phyloP scores from a whole-genome alignment of 2,329 filamentous ascomycete species.

The Fusarium anguioides region DNA sequence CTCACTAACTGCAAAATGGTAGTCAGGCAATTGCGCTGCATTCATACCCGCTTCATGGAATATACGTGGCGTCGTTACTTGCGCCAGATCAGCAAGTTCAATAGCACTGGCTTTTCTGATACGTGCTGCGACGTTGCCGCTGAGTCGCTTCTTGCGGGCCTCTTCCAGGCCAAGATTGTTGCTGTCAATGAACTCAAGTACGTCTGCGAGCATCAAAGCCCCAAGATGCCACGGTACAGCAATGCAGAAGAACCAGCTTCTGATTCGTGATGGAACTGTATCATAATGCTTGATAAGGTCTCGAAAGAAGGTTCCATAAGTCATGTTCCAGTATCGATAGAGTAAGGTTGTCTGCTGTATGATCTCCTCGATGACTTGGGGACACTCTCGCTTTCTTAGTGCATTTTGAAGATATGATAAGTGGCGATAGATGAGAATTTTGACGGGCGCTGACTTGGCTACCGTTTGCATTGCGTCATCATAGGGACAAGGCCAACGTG shows the following conservation, averaged over 20 bases:
- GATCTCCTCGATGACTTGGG: not conserved
- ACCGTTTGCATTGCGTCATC: not conserved
- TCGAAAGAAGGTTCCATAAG: not conserved
- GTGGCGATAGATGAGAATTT: not conserved
- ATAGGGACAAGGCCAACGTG: not conserved
- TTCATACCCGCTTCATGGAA: not conserved
- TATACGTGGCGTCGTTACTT: rapidly evolving
- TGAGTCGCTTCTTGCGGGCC: not conserved
- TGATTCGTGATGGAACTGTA: rapidly evolving
- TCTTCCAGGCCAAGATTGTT: not conserved
- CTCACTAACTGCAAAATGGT: not conserved
- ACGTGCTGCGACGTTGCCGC: not conserved
- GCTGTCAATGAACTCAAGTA: not conserved
- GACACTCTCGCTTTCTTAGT: not conserved
- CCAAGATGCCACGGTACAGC: not conserved
- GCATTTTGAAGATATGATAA: not conserved
- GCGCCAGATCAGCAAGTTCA: not conserved
- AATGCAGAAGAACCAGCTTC: not conserved
- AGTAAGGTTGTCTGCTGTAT: not conserved
- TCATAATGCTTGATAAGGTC: not conserved
- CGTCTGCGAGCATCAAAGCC: not conserved
- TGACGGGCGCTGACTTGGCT: not conserved
- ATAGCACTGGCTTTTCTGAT: not conserved
- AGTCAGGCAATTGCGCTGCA: not conserved
- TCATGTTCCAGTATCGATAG: not conserved